Conservation (phyloP, 1,139 yeast genomes). For the Lodderomyces parapsilosis region DNA sequence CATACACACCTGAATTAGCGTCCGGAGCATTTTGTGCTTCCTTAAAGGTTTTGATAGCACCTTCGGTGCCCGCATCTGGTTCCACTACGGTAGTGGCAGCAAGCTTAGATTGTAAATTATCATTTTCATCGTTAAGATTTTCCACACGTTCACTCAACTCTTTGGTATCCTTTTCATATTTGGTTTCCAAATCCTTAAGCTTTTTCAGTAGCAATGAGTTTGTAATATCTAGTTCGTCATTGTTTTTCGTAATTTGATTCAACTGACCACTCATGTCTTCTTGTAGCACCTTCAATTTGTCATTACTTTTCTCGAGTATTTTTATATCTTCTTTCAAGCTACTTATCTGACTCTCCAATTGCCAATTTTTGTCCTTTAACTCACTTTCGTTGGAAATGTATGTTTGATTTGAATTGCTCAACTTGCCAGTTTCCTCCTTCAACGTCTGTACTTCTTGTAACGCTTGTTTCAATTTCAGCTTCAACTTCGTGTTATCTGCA, state of each 20-base stretch:
- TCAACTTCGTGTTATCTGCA: constrained; percentile 61
- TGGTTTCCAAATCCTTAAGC: constrained; percentile 31
- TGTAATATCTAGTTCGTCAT: constrained; percentile 49
- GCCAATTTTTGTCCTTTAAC: constrained; percentile 76
- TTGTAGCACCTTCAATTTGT: constrained; percentile 28
- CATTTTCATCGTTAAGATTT: constrained; percentile 65
- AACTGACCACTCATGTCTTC: constrained; percentile 35
- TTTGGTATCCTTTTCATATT: constrained; percentile 39
- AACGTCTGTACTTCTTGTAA: constrained; percentile 39
- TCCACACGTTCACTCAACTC: constrained; percentile 51
- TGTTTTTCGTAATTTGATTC: constrained; percentile 34
- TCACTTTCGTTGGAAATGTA: constrained; percentile 37
- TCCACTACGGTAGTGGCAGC: background rate
- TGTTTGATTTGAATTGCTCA: constrained; percentile 33
- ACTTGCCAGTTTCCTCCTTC: constrained; percentile 36
- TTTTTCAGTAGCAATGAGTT: constrained; percentile 38
- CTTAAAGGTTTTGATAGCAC: constrained; percentile 6
- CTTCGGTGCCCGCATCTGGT: background rate
- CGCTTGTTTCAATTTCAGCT: constrained; percentile 39
- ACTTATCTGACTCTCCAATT: constrained; percentile 60
- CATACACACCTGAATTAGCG: background rate
- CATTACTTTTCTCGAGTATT: constrained; percentile 25
- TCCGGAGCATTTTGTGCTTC: constrained; percentile 1
- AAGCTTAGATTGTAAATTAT: constrained; percentile 37
- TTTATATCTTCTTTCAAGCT: constrained; percentile 47